These are phyloP conservation scores for Pleurotus eryngii DNA, from an alignment of 768 basidiomycete species.

Conservation along the genomic window DNA sequence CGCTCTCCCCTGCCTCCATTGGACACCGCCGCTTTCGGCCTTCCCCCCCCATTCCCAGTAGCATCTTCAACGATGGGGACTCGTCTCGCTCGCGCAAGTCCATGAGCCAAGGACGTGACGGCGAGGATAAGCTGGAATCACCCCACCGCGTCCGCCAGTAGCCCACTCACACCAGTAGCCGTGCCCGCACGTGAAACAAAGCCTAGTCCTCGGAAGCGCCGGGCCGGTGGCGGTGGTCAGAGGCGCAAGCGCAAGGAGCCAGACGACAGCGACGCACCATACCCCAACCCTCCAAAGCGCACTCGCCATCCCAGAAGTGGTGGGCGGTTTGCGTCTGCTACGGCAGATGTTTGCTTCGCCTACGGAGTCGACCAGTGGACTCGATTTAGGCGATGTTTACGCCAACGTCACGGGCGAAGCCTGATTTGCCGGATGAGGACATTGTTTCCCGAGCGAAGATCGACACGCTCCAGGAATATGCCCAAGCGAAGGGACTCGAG, in stretches of 20 bases:
- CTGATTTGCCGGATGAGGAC: conserved; percentile 31
- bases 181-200: conserved; percentile 34
- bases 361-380: conserved; percentile 17
- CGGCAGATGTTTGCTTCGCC: conserved; percentile 42
- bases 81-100: not conserved
- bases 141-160: conserved; percentile 10
- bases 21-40: conserved; percentile 53
- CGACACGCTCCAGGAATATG: conserved; percentile 42
- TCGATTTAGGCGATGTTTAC: conserved; percentile 18
- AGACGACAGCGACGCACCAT: conserved; percentile 64
- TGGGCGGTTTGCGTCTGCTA: conserved; percentile 7
- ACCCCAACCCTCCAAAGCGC: conserved; percentile 57
- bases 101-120: conserved; percentile 14
- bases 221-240: conserved; percentile 37
- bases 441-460: conserved; percentile 38
- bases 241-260: conserved; percentile 58
- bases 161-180: conserved; percentile 28
- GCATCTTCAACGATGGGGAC: conserved; percentile 8
- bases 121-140: conserved; percentile 13
- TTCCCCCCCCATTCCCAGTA: conserved; percentile 38
- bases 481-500: conserved; percentile 46
- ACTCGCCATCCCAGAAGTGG: conserved; percentile 50
- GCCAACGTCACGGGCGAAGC: conserved; percentile 24
- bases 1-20: conserved; percentile 66
- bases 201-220: conserved; percentile 50